Percentiles rank a stretch among this genome's conserved stretches.
These are phyloP conservation scores for Amanita muscaria DNA, from an alignment of 768 basidiomycete genomes.

Conservation along the genomic window DNA sequence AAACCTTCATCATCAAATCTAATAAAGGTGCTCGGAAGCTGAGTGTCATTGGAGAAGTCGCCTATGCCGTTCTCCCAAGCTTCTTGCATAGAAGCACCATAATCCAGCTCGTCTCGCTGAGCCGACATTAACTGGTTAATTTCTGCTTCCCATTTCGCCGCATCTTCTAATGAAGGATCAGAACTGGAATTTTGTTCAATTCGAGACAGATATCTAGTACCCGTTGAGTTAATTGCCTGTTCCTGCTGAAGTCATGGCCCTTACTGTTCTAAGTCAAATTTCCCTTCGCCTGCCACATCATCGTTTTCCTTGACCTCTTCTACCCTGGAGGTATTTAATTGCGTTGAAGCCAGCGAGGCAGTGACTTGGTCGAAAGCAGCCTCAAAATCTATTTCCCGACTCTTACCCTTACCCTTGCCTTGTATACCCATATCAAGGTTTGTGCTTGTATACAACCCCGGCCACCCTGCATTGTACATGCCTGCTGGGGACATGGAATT, in stretches of 20 bases:
- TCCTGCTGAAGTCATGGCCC: constrained; percentile 1
- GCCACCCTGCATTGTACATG: constrained; percentile 4
- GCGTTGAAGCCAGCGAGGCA: constrained; percentile 38
- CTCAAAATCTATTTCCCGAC: constrained; percentile 70
- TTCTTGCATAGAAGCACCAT: constrained; percentile 49
- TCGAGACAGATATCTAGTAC: constrained; percentile 52
- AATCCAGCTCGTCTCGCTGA: constrained; percentile 60
- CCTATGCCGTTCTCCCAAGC: constrained; percentile 56
- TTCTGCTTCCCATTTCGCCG: constrained; percentile 78
- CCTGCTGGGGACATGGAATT: neutral
- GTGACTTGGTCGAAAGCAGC: constrained; percentile 69
- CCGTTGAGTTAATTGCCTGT: neutral
- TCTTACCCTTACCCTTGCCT: constrained; percentile 72
- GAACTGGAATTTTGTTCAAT: constrained; percentile 44
- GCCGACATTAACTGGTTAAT: constrained; percentile 70
- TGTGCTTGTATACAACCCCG: neutral
- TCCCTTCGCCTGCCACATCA: constrained; percentile 29
- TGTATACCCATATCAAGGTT: constrained; percentile 14
- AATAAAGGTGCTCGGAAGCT: constrained; percentile 23
- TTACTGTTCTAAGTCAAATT: constrained; percentile 18
- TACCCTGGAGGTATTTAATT: constrained; percentile 38
- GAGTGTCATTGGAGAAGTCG: constrained; percentile 26
- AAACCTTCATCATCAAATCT: constrained; percentile 68
- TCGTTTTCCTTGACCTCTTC: constrained; percentile 43
- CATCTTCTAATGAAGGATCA: constrained; percentile 50